Evolutionary conservation across 345 rosid genomes (phyloP).

Genomic region (Dimocarpus longan): DNA sequence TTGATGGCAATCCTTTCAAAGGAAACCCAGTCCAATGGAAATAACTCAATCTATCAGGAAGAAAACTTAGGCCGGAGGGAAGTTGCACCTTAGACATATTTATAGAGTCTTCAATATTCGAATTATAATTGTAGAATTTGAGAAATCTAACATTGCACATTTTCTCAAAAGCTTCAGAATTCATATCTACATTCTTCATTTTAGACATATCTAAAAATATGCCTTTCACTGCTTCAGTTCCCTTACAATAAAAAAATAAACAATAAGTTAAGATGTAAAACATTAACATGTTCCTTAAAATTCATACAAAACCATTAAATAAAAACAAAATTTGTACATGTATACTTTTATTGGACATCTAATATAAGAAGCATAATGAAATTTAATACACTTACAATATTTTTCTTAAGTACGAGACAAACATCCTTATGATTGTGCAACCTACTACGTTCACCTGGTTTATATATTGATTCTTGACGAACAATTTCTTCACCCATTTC

Average conservation of each 20-base stretch:
- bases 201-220: slow-evolving; percentile 17
- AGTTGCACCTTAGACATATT: not conserved
- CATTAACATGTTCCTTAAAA: no score
- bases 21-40: not conserved
- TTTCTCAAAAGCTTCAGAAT: not conserved
- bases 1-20: not conserved
- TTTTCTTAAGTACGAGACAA: not conserved
- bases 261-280: not conserved
- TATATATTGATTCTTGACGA: not conserved
- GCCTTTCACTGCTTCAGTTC: not conserved
- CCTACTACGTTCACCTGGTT: slow-evolving; percentile 8
- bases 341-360: not conserved
- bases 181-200: slow-evolving; percentile 8
- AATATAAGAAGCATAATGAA: not conserved
- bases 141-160: slow-evolving; percentile 20
- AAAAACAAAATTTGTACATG: no score
- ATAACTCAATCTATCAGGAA: not conserved
- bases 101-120: not conserved
- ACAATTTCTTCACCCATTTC: slow-evolving; percentile 23
- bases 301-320: not conserved
- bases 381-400: not conserved
- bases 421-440: slow-evolving; percentile 12
- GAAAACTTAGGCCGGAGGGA: not conserved
- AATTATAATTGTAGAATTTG: not conserved
- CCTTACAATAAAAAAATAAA: not conserved